These are phyloP conservation scores for Agastache rugosa DNA, from an alignment of 257 asterid genomes.

Conservation along the genomic window DNA sequence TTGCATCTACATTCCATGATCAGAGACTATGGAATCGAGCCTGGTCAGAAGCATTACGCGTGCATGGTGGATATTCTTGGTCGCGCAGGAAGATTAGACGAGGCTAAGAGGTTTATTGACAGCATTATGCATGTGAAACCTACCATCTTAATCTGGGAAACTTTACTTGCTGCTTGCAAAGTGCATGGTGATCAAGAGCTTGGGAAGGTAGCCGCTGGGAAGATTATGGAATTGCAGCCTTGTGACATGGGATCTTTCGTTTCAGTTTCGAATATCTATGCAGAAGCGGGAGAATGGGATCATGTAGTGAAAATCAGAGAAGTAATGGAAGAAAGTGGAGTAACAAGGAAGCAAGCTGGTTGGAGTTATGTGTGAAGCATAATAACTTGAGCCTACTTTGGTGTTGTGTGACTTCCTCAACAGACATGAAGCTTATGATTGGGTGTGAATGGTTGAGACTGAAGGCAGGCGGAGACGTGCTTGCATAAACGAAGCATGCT, in stretches of 20 bases:
- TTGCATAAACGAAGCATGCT: not conserved
- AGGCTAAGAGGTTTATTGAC: conserved; percentile 68
- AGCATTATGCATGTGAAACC: conserved; percentile 61
- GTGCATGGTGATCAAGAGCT: conserved; percentile 61
- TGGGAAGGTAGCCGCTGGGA: conserved; percentile 65
- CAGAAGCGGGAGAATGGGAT: conserved; percentile 86
- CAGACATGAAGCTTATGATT: too few relatives aligned
- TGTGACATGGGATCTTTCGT: conserved; percentile 63
- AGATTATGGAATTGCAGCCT: conserved; percentile 61
- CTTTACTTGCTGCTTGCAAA: conserved; percentile 78
- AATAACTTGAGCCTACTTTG: not conserved
- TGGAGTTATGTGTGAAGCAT: conserved; percentile 64
- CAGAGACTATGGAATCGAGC: conserved; percentile 64
- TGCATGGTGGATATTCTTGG: conserved; percentile 88
- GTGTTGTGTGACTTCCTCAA: too few relatives aligned
- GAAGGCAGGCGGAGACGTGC: not conserved
- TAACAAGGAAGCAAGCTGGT: conserved; percentile 59
- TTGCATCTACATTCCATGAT: conserved; percentile 70
- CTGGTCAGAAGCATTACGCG: conserved; percentile 67
- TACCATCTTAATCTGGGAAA: conserved; percentile 66
- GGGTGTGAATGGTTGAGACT: too few relatives aligned
- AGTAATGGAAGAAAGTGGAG: conserved; percentile 54
- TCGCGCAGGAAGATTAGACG: conserved; percentile 74
- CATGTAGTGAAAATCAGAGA: conserved; percentile 56
- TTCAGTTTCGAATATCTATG: conserved; percentile 67